Evolutionary conservation across 106 monocot species (phyloP).

Genomic region (Allium fistulosum): DNA sequence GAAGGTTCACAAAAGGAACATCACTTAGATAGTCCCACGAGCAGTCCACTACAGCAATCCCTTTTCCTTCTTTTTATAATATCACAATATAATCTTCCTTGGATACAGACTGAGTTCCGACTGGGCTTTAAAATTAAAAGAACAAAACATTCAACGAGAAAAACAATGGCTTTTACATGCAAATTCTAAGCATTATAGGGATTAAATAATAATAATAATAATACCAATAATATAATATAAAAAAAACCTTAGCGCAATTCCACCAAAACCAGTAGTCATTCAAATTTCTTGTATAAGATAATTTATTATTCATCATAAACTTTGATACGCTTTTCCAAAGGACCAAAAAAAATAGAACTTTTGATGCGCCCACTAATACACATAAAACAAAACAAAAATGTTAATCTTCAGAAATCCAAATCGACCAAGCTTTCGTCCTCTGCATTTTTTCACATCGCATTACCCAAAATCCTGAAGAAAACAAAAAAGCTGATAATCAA

Average conservation of each 20-base stretch:
- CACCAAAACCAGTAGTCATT: slow-evolving; percentile 67
- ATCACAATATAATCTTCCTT: slow-evolving; percentile 69
- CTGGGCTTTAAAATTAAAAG: slow-evolving; percentile 50
- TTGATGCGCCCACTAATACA: no score
- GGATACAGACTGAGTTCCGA: slow-evolving; percentile 82
- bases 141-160: background rate
- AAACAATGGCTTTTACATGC: slow-evolving; percentile 1
- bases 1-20: slow-evolving; percentile 91
- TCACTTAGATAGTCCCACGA: slow-evolving; percentile 93
- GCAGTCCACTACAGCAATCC: slow-evolving; percentile 95
- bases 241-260: slow-evolving; percentile 89
- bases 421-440: slow-evolving; percentile 89
- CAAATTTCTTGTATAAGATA: slow-evolving; percentile 68
- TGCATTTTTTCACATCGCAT: slow-evolving; percentile 90
- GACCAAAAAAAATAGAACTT: no score
- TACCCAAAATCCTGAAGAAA: slow-evolving; percentile 85
- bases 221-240: background rate
- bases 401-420: slow-evolving; percentile 83
- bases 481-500: slow-evolving; percentile 3
- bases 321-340: background rate
- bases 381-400: slow-evolving; percentile 8
- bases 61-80: slow-evolving; percentile 71
- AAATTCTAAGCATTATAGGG: no score
- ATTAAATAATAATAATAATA: no score
- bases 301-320: slow-evolving; percentile 2